Conservation (phyloP, 306 rosid genomes). For the Pterocarpus macrocarpus region DNA sequence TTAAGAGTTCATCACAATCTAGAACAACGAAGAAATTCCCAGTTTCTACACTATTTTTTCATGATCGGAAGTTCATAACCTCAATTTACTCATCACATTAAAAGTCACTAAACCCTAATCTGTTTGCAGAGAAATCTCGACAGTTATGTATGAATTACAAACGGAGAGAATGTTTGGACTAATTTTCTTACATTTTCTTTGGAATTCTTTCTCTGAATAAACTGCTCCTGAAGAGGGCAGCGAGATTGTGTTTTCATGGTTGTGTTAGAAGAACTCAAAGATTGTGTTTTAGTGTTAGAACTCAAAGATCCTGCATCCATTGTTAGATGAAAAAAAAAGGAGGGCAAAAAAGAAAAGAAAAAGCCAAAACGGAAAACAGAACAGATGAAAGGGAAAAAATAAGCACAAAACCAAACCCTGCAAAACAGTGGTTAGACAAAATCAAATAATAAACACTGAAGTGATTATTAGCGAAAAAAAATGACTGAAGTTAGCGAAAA, state of each 20-base stretch:
- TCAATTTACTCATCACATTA: not conserved
- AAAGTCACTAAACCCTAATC: not conserved
- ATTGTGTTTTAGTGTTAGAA: constrained; percentile 2
- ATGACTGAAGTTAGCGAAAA: not conserved
- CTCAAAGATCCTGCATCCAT: constrained; percentile 63
- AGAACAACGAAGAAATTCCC: not conserved
- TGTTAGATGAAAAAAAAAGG: not conserved
- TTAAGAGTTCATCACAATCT: no score
- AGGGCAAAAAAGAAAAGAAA: not conserved
- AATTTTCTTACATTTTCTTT: constrained; percentile 53
- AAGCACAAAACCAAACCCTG: constrained; percentile 19
- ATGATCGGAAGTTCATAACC: not conserved
- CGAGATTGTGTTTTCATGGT: constrained; percentile 38
- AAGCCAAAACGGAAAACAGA: not conserved
- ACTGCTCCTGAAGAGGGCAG: constrained; percentile 56
- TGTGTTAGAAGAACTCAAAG: constrained; percentile 39
- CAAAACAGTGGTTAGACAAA: constrained; percentile 33
- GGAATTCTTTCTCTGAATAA: constrained; percentile 50
- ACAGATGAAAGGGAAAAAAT: not conserved
- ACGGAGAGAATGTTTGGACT: not conserved
- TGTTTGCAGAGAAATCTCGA: not conserved
- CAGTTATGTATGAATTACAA: no score
- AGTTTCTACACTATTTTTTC: not conserved
- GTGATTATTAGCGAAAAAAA: not conserved
- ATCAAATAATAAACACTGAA: not conserved